Percentiles rank a stretch among this genome's conserved stretches.
Evolutionary conservation across 768 basidiomycete genomes (phyloP).

Genomic region (Termitomyces sp.): DNA sequence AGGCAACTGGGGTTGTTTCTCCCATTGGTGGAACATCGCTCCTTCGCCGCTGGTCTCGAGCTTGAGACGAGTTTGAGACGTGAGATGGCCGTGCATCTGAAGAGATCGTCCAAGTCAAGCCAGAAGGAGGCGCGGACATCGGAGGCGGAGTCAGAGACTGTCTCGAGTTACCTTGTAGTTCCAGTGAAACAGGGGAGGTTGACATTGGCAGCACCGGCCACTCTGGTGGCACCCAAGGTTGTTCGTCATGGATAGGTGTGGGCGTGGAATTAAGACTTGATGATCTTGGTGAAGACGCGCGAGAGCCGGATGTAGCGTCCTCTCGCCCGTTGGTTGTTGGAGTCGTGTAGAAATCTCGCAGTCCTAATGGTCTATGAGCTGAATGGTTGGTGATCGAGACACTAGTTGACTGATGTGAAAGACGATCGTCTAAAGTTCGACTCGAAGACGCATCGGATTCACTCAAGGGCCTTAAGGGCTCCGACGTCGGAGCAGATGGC

Average conservation of each 20-base stretch:
- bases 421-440: not conserved
- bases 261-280: not conserved
- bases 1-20: not conserved
- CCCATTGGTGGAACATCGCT: not conserved
- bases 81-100: not conserved
- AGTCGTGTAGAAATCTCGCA: not conserved
- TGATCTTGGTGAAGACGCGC: not conserved
- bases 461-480: no score
- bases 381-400: not conserved
- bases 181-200: not conserved
- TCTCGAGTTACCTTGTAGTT: not conserved
- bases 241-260: not conserved
- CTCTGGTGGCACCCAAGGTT: not conserved
- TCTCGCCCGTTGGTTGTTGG: not conserved
- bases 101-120: not conserved
- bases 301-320: not conserved
- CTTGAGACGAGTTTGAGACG: not conserved
- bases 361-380: not conserved
- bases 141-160: not conserved
- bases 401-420: not conserved
- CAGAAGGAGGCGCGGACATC: not conserved
- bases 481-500: not conserved
- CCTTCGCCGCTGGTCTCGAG: not conserved
- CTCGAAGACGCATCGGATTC: not conserved
- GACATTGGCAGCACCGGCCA: not conserved